Percentiles rank a stretch among this genome's conserved stretches.
Evolutionary conservation across 2,329 filamentous ascomycete genomes (phyloP).

Genomic region (Venturia nashicola): DNA sequence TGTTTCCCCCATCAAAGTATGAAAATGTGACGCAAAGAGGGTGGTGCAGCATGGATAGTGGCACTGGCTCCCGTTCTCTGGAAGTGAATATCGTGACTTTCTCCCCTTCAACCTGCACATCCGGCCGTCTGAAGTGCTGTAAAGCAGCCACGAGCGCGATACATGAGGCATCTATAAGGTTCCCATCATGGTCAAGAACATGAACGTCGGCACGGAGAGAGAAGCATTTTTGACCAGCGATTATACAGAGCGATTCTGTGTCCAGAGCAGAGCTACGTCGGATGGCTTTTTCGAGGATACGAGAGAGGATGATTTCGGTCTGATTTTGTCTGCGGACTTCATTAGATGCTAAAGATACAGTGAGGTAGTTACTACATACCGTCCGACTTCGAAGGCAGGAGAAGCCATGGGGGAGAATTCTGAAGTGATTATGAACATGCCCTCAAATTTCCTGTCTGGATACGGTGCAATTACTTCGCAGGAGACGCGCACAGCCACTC

Average conservation of each 20-base stretch:
- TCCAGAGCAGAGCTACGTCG: conserved; percentile 86
- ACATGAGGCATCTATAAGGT: conserved; percentile 75
- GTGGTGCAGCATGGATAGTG: conserved; percentile 80
- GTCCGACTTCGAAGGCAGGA: conserved; percentile 76
- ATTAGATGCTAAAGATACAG: conserved; percentile 35
- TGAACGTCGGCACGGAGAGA: conserved; percentile 84
- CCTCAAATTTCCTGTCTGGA: conserved; percentile 84
- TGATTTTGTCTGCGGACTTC: conserved; percentile 52
- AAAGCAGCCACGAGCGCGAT: conserved; percentile 79
- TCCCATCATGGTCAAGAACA: conserved; percentile 81
- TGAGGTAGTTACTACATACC: conserved; percentile 36
- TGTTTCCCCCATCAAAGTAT: conserved; percentile 64
- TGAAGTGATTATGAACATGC: conserved; percentile 82
- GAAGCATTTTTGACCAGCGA: conserved; percentile 86
- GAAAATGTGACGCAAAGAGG: conserved; percentile 86
- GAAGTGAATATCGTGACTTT: conserved; percentile 72
- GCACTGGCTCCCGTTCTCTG: conserved; percentile 79
- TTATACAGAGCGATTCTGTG: conserved; percentile 87
- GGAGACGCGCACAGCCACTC: conserved; percentile 73
- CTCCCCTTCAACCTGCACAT: conserved; percentile 76
- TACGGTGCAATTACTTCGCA: conserved; percentile 80
- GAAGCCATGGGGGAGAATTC: conserved; percentile 89
- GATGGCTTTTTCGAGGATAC: conserved; percentile 85
- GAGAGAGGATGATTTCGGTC: conserved; percentile 72
- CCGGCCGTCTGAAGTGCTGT: conserved; percentile 82